Base-by-base conservation (phyloP, 768 basidiomycete genomes). In the Suillus sp. region DNA sequence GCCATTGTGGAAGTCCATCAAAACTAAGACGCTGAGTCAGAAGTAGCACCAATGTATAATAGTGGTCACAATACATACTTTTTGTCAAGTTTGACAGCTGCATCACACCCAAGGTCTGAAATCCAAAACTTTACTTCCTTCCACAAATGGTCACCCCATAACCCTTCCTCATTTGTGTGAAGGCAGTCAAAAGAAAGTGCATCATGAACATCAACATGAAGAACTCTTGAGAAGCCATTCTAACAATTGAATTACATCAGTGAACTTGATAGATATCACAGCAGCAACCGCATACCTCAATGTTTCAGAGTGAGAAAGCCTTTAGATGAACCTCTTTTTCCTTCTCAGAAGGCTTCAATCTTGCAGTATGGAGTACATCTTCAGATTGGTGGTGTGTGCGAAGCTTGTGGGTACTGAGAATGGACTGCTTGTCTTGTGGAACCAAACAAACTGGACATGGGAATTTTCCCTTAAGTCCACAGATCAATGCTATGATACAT, bases 371-470 rank as follows among this genome's bases (percentile, higher is more conserved):
- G 11, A 56, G 34, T 34, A 50, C 14, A 1, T 42, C 40, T 42
- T 42, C 7, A 18, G 18, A 42, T 20, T 42, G 40, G 18, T 2
- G 6, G 10, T 68, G 38, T 10, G 75, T 75, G 4, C 73, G 18
- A 18, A 69, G 59, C 5, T 51, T 51, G 61, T 42, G 40, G 40
- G 18, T 18, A 40, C 0, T 2, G 40, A 74, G 63, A 60, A 74
- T 35, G 2, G 65, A 61, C 5, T 70, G 71, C 8, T 75, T 59
- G 0, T 74, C 69, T 1, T 61, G 60, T 4, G 75, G 75, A 6
- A 80, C 76, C 2, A 77, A 65, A 61, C 79, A 81, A 0, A 78
- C 64, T 3, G 78, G 78, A 60, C 79, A 80, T 2, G 78, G 78
- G 62, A 65, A 75, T 4, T 63, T 54, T n/a, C 67, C 66, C 16